These are phyloP conservation scores for Claviceps humidiphila DNA, from an alignment of 2,329 filamentous ascomycete species.

Conservation along the genomic window DNA sequence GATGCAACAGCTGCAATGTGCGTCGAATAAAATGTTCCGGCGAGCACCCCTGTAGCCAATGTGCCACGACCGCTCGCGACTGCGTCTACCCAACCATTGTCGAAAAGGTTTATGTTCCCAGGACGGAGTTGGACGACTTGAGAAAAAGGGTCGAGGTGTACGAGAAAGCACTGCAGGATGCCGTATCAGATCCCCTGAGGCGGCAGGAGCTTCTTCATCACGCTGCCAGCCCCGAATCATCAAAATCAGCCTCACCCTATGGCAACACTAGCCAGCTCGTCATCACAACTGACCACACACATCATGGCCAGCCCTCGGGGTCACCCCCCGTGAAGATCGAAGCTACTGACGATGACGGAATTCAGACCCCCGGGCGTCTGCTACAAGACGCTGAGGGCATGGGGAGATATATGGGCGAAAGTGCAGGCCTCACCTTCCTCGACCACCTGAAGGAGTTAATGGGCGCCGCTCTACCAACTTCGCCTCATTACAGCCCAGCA, in stretches of 20 bases:
- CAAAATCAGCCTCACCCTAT: constrained; percentile 11
- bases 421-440: constrained; percentile 36
- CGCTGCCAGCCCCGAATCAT: constrained; percentile 12
- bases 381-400: constrained; percentile 31
- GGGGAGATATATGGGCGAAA: constrained; percentile 33
- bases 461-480: constrained; percentile 10
- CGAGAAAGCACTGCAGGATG: constrained; percentile 25
- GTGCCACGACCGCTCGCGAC: constrained; percentile 27
- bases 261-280: background rate
- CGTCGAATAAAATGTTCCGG: constrained; percentile 40
- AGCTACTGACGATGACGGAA: constrained; percentile 12
- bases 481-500: constrained; percentile 1
- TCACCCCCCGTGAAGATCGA: constrained; percentile 7
- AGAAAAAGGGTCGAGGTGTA: constrained; percentile 25
- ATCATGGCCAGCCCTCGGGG: constrained; percentile 2
- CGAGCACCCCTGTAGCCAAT: constrained; percentile 33
- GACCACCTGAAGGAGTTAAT: constrained; percentile 36
- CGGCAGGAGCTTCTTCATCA: constrained; percentile 21
- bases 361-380: constrained; percentile 24
- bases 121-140: constrained; percentile 28
- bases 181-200: constrained; percentile 21
- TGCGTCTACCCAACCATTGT: constrained; percentile 33
- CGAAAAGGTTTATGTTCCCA: constrained; percentile 30
- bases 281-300: background rate
- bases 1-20: constrained; percentile 40